Base-by-base conservation (phyloP, 331 rosid species). In the Pyracantha coccinea region DNA sequence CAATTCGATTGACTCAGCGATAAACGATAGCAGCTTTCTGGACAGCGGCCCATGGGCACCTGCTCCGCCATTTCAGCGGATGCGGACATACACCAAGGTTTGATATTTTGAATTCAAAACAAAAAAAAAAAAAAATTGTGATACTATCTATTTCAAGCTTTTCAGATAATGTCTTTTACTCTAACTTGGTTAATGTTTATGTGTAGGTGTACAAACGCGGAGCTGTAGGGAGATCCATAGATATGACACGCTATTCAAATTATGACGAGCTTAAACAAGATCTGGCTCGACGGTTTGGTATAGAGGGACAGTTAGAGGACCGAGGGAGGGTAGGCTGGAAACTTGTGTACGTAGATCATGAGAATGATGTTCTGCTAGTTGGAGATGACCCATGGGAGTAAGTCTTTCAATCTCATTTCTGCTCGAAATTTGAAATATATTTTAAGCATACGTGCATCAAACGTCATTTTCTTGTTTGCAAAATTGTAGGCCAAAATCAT, bases 381-480 rank as follows among this genome's bases (percentile, higher is more conserved):
- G 99, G 99, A 76, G 99, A 95, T 63, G 99, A 95, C 81, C 99
- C 99, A 14, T 95, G 97, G 99, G 97, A 92, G 99, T 95, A 85
- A 83, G 97, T 82, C 66, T 45, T 35, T 16, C 8, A 15, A 35
- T 58, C 70, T 54, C 73, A 17, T 77, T 70, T 75, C 54, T 52
- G 15, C 0, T 54, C 57, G 13, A 47, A 20, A 6, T 62, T 58
- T 20, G 15, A 19, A 32, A 31, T 65, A 19, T 33, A 28, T 15
- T 20, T 17, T 32, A 8, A 4, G 16, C 27, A n/a, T 64, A 11
- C 5, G 15, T 31, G 25, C 57, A 2, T 23, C 17, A 8, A 59
- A 24, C 14, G 3, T 58, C 9, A 6, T 38, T 27, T 55, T 8
- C 60, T 2, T 17, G 33, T 35, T 72, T 59, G 68, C 8, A 63